Conservation (phyloP, 306 rosid genomes). For the Parietaria judaica region DNA sequence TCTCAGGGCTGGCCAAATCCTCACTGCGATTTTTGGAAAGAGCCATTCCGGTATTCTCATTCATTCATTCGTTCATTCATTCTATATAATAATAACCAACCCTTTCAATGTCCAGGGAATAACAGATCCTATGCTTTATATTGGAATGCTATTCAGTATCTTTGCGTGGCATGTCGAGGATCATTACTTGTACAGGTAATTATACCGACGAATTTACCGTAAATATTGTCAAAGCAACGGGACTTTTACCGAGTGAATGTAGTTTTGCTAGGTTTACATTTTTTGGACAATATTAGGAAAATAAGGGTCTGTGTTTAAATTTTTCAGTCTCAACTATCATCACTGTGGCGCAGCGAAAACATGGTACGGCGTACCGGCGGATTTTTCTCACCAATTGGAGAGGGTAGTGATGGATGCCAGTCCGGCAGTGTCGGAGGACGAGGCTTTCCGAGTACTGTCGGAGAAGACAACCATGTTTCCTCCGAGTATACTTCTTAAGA, state of each 20-base stretch:
- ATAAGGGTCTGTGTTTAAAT: background rate
- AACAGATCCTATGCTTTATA: conserved; percentile 16
- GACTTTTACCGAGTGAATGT: too few species aligned
- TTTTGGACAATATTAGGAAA: background rate
- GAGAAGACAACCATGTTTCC: conserved; percentile 13
- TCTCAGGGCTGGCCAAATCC: conserved; percentile 2
- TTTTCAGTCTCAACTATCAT: conserved; percentile 7
- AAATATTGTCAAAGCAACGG: too few species aligned
- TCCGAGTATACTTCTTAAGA: background rate
- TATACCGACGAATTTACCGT: background rate
- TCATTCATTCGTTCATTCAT: background rate
- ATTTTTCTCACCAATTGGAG: conserved; percentile 2
- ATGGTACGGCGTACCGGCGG: conserved; percentile 7
- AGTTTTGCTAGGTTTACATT: background rate
- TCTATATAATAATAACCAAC: background rate
- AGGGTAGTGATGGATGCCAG: background rate
- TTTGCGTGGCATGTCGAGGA: conserved; percentile 16
- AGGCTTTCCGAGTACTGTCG: background rate
- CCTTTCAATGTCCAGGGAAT: background rate
- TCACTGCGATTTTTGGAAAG: background rate
- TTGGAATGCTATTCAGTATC: conserved; percentile 10
- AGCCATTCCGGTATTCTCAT: conserved; percentile 2
- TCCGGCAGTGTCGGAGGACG: background rate
- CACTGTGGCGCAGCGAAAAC: conserved; percentile 10
- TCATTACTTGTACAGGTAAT: conserved; percentile 11